Evolutionary conservation across 306 rosid genomes (phyloP).

Genomic region (Corylus heterophylla): DNA sequence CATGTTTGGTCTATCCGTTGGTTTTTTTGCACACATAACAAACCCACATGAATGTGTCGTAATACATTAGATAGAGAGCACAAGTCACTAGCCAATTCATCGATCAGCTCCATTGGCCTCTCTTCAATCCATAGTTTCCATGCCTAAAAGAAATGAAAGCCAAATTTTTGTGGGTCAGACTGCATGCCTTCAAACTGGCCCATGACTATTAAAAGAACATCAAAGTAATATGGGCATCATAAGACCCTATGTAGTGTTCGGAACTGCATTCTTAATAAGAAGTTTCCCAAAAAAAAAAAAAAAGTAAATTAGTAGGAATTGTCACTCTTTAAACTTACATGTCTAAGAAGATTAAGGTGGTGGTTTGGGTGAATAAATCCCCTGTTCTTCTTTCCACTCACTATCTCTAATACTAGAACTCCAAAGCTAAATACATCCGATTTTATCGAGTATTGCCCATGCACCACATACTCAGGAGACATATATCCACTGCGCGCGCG

Average conservation of each 20-base stretch:
- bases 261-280: neutral
- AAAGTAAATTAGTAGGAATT: neutral
- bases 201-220: neutral
- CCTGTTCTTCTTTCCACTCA: constrained; percentile 52
- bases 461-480: constrained; percentile 46
- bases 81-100: too few relatives aligned
- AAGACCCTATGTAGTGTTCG: neutral
- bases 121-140: too few relatives aligned
- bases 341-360: constrained; percentile 45
- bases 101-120: too few relatives aligned
- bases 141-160: neutral
- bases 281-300: too few relatives aligned
- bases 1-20: too few relatives aligned
- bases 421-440: constrained; percentile 52
- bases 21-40: too few relatives aligned
- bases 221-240: neutral
- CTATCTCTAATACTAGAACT: constrained; percentile 44
- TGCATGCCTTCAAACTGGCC: too few relatives aligned
- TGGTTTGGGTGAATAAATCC: constrained; percentile 34
- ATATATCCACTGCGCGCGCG: constrained; percentile 47
- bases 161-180: too few relatives aligned
- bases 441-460: constrained; percentile 42
- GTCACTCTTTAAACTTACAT: constrained; percentile 26
- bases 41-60: too few relatives aligned
- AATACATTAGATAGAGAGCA: too few relatives aligned